Percentiles rank a stretch among this genome's conserved stretches.
These are phyloP conservation scores for Myxozyma udenii DNA, from an alignment of 805 yeast genomes.

Conservation along the genomic window DNA sequence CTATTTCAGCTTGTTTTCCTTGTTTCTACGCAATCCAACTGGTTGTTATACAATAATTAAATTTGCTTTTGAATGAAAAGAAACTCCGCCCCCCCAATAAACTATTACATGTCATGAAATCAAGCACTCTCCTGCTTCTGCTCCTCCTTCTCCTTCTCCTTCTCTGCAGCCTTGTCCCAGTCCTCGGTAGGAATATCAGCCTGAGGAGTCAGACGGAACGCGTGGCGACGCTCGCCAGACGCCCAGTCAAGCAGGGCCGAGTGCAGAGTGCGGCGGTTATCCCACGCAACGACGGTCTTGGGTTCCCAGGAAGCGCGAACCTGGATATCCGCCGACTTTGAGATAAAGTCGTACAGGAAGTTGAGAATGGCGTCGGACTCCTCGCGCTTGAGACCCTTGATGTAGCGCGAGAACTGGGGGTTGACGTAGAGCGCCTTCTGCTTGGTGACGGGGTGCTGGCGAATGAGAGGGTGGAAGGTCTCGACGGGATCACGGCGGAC, in stretches of 20 bases:
- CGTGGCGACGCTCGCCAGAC: constrained; percentile 62
- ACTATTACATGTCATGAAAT: too few species aligned
- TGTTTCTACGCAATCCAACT: too few species aligned
- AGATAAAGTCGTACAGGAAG: constrained; percentile 52
- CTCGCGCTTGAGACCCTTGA: constrained; percentile 68
- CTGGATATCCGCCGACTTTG: constrained; percentile 48
- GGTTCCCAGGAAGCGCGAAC: constrained; percentile 54
- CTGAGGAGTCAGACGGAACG: constrained; percentile 70
- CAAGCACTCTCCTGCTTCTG: too few species aligned
- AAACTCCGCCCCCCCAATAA: too few species aligned
- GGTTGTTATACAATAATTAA: too few species aligned
- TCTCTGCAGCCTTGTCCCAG: constrained; percentile 7
- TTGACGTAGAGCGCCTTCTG: constrained; percentile 47
- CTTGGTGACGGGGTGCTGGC: constrained; percentile 51
- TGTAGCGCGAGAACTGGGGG: constrained; percentile 53
- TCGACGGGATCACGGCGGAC: constrained; percentile 50
- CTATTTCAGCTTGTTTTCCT: too few species aligned
- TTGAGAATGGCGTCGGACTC: constrained; percentile 62
- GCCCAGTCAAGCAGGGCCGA: constrained; percentile 56
- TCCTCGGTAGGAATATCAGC: constrained; percentile 58
- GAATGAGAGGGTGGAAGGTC: constrained; percentile 49
- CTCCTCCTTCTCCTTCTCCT: too few species aligned
- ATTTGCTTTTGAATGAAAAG: too few species aligned
- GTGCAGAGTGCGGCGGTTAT: constrained; percentile 51
- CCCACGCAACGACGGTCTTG: constrained; percentile 53